Evolutionary conservation across 208 protist genomes (phyloP).

Genomic region (Trypanosoma avium): DNA sequence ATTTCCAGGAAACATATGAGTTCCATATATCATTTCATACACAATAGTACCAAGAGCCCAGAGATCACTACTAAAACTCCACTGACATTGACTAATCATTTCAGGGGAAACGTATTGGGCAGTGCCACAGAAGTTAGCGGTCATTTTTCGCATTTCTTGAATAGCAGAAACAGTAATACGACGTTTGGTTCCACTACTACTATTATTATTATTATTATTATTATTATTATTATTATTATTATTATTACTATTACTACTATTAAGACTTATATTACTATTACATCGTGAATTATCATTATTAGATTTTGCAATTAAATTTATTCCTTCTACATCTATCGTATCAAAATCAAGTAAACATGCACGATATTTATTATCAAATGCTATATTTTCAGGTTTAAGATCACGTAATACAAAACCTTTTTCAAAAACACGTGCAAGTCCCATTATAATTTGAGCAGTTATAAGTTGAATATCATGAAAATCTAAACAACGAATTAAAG

Average conservation of each 20-base stretch:
- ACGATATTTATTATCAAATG: conserved; percentile 78
- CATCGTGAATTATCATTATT: conserved; percentile 53
- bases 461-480: conserved; percentile 85
- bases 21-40: conserved; percentile 91
- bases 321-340: conserved; percentile 62
- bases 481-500: conserved; percentile 57
- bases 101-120: conserved; percentile 96
- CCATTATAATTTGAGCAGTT: conserved; percentile 77
- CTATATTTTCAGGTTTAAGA: conserved; percentile 90
- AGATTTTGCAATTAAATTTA: conserved; percentile 27
- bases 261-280: no score
- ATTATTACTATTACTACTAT: no score
- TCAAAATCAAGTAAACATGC: conserved; percentile 90
- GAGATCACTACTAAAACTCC: conserved; percentile 93
- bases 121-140: conserved; percentile 89
- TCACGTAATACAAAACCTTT: conserved; percentile 83
- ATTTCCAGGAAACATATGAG: conserved; percentile 76
- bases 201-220: conserved; percentile 9
- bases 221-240: conserved; percentile 4
- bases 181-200: conserved; percentile 19
- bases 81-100: conserved; percentile 89
- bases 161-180: conserved; percentile 82
- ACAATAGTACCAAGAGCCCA: conserved; percentile 94
- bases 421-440: conserved; percentile 43
- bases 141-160: conserved; percentile 73